Percentiles rank a stretch among this genome's conserved stretches.
Evolutionary conservation across 1,284 basidiomycete species (phyloP).

Genomic region (Caloboletus inedulis): DNA sequence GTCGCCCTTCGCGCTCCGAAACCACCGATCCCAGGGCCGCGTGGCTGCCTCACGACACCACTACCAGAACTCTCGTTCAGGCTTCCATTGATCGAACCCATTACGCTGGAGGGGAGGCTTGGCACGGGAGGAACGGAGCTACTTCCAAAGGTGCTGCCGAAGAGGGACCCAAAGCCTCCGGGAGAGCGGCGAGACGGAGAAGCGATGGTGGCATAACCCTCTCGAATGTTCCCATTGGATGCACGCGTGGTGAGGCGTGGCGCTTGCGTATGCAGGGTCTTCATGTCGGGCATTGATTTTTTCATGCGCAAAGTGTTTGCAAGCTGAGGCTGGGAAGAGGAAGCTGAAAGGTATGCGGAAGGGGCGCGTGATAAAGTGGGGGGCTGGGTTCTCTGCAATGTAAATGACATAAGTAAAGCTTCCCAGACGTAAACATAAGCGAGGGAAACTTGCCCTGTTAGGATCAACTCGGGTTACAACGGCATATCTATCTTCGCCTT

Average conservation of each 20-base stretch:
- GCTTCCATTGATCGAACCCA: conserved; percentile 41
- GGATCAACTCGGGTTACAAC: conserved; percentile 88
- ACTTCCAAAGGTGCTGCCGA: conserved; percentile 41
- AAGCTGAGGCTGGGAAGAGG: conserved; percentile 45
- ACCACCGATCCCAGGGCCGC: conserved; percentile 70
- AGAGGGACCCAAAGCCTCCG: conserved; percentile 66
- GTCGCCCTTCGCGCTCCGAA: conserved; percentile 61
- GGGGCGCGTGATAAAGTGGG: conserved; percentile 74
- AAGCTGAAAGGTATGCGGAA: conserved; percentile 63
- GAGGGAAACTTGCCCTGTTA: conserved; percentile 54
- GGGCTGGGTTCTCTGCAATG: conserved; percentile 38
- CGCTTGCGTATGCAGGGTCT: conserved; percentile 76
- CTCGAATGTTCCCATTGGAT: conserved; percentile 88
- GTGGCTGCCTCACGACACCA: conserved; percentile 75
- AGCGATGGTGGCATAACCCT: conserved; percentile 86
- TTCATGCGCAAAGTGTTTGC: conserved; percentile 74
- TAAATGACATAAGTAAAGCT: conserved; percentile 18
- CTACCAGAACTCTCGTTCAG: conserved; percentile 42
- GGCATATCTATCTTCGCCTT: conserved; percentile 89
- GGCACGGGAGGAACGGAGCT: conserved; percentile 73
- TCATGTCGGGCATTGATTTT: conserved; percentile 96
- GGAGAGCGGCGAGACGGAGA: conserved; percentile 73
- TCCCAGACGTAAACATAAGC: conserved; percentile 15
- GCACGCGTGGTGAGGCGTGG: conserved; percentile 79
- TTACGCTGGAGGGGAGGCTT: conserved; percentile 59